Conservation (phyloP, 106 monocot genomes). For the Amphibolis antarctica region DNA sequence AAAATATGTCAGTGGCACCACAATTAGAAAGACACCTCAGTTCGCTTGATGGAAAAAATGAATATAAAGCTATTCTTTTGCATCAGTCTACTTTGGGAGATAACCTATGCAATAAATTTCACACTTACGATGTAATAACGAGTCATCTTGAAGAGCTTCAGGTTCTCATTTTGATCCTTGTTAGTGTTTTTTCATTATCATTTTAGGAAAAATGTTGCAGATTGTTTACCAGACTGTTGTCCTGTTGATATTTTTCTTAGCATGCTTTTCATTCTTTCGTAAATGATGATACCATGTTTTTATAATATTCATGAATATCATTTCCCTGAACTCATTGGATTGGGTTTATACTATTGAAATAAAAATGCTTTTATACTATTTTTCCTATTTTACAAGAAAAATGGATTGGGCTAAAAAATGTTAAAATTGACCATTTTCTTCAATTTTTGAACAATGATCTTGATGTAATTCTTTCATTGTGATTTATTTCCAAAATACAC, state of each 20-base stretch:
- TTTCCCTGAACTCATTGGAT: no score
- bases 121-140: conserved; percentile 37
- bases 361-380: no score
- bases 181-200: neutral
- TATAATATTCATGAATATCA: no score
- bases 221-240: neutral
- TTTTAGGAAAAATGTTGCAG: neutral
- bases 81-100: conserved; percentile 13
- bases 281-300: neutral
- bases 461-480: neutral
- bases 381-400: no score
- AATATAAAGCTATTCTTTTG: conserved; percentile 19
- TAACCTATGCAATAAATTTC: conserved; percentile 19
- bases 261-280: neutral
- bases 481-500: neutral
- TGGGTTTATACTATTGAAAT: no score
- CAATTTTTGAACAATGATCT: neutral
- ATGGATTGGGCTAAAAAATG: no score
- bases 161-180: conserved; percentile 21
- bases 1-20: conserved; percentile 32
- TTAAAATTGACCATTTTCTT: neutral
- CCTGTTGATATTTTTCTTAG: neutral
- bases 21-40: conserved; percentile 44
- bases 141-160: conserved; percentile 61
- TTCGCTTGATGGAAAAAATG: conserved; percentile 26